Evolutionary conservation across 225 moss, liverwort and hornwort species (phyloP).

Genomic region (Marchantia paleacea): DNA sequence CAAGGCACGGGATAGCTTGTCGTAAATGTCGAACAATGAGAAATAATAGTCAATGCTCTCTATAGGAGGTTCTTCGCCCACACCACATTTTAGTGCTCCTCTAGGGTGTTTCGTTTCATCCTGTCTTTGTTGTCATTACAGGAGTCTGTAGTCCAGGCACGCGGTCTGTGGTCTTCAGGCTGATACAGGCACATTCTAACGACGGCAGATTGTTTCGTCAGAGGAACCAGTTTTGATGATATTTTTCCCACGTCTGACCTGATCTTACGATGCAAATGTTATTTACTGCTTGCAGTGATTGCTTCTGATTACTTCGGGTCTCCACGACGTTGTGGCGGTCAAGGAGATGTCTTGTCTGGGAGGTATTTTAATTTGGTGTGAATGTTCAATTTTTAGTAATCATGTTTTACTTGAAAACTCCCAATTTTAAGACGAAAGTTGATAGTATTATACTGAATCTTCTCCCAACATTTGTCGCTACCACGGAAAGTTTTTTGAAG

Average conservation of each 20-base stretch:
- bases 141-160: too few species aligned
- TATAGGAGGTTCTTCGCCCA: too few species aligned
- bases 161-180: too few species aligned
- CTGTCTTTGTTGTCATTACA: too few species aligned
- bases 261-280: neutral
- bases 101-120: too few species aligned
- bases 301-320: conserved; percentile 81
- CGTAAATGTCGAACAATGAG: neutral
- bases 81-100: too few species aligned
- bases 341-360: conserved; percentile 98
- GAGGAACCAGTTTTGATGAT: too few species aligned
- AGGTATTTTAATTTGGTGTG: conserved; percentile 40
- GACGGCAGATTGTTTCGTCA: too few species aligned
- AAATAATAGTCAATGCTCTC: too few species aligned
- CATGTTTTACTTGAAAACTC: neutral
- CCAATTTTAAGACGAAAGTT: neutral
- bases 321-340: conserved; percentile 94
- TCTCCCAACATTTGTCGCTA: neutral
- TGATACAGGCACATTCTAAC: too few species aligned
- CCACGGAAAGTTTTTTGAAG: neutral
- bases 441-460: too few species aligned
- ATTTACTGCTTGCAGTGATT: conserved; percentile 48
- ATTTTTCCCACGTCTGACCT: neutral
- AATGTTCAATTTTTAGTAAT: neutral
- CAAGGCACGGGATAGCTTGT: neutral